A percentile compares a stretch with the other conserved stretches of the same genome.
These are phyloP conservation scores for Fragaria nilgerrensis DNA, from an alignment of 306 rosid species.

Conservation along the genomic window DNA sequence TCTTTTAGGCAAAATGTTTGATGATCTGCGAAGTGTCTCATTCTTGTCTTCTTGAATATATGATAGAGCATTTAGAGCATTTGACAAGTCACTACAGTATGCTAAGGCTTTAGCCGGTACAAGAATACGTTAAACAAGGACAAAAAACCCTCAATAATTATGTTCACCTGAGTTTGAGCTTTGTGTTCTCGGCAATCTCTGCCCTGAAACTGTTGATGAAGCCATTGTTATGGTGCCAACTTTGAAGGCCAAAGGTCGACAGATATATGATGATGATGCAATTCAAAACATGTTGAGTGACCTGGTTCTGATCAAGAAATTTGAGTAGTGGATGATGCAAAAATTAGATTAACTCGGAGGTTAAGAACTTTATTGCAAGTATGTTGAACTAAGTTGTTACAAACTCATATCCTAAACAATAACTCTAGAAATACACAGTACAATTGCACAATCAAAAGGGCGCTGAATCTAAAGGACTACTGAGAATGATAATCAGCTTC, in stretches of 20 bases:
- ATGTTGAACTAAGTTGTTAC: not conserved
- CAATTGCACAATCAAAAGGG: not conserved
- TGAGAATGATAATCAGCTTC: not conserved
- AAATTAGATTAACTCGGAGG: not conserved
- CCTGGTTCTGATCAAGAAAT: slow-evolving; percentile 73
- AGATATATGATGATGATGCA: slow-evolving; percentile 72
- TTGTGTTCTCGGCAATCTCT: slow-evolving; percentile 96
- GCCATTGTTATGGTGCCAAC: slow-evolving; percentile 97
- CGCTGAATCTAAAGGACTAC: not conserved
- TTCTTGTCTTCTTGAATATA: no score
- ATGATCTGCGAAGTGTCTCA: slow-evolving; percentile 74
- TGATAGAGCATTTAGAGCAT: no score
- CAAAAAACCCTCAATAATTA: not conserved
- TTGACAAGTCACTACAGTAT: no score
- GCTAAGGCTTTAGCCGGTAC: no score
- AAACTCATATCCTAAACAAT: not conserved
- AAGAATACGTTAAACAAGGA: not conserved
- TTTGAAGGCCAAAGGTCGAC: slow-evolving; percentile 79
- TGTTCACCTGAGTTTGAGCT: slow-evolving; percentile 36
- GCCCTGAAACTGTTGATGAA: slow-evolving; percentile 98
- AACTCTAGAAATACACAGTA: not conserved
- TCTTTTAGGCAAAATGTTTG: slow-evolving; percentile 86
- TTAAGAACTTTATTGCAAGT: not conserved
- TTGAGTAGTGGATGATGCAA: slow-evolving; percentile 40
- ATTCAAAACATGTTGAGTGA: slow-evolving; percentile 88